A percentile compares a stretch with the other conserved stretches of the same genome.
These are phyloP conservation scores for Incumbomyces lentus DNA, from an alignment of 2,329 filamentous ascomycete genomes.

Conservation along the genomic window DNA sequence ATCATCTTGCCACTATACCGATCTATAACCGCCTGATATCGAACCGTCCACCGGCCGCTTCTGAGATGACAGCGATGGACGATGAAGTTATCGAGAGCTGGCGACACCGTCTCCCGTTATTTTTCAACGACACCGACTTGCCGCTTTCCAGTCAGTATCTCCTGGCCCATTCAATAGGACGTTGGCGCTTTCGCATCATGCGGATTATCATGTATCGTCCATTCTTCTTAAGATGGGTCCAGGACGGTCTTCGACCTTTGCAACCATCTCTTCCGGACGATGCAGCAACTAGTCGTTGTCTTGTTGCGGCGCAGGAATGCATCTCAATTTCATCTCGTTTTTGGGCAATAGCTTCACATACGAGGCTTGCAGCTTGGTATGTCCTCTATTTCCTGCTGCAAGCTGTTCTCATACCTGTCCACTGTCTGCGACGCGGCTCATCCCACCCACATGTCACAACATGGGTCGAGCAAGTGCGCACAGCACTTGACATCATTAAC, in stretches of 20 bases:
- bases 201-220: slow-evolving; percentile 35
- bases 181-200: slow-evolving; percentile 36
- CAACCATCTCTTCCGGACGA: slow-evolving; percentile 29
- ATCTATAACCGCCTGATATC: slow-evolving; percentile 37
- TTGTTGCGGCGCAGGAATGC: slow-evolving; percentile 31
- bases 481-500: slow-evolving; percentile 12
- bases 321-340: slow-evolving; percentile 34
- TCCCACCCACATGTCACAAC: slow-evolving; percentile 22
- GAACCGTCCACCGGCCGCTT: slow-evolving; percentile 30
- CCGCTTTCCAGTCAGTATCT: slow-evolving; percentile 29
- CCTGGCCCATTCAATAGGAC: slow-evolving; percentile 29
- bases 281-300: slow-evolving; percentile 30
- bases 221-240: slow-evolving; percentile 23
- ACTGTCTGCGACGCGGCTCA: slow-evolving; percentile 35
- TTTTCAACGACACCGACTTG: slow-evolving; percentile 28
- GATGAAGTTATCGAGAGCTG: slow-evolving; percentile 33
- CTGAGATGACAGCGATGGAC: slow-evolving; percentile 32
- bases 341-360: slow-evolving; percentile 31
- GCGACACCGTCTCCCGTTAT: slow-evolving; percentile 32
- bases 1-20: slow-evolving; percentile 35
- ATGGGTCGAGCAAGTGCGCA: slow-evolving; percentile 12
- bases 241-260: slow-evolving; percentile 18
- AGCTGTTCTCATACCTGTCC: slow-evolving; percentile 35
- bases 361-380: slow-evolving; percentile 35
- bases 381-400: slow-evolving; percentile 39